Base-by-base conservation (phyloP, 192 early-diverging fungal species). In the Polychytrium aggregatum region DNA sequence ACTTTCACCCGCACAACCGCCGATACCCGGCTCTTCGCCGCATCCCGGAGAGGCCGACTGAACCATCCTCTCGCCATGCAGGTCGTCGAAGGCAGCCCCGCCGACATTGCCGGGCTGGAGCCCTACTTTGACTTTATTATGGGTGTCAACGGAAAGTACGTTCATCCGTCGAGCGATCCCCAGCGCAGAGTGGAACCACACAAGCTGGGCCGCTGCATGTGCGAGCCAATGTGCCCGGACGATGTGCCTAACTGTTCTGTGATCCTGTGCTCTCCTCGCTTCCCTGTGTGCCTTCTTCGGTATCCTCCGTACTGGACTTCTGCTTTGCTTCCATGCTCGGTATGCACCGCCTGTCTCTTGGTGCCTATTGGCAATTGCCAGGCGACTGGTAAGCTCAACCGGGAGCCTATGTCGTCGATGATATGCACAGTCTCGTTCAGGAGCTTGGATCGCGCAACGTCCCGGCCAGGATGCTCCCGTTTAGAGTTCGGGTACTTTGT, bases 81-180 rank as follows among this genome's bases (percentile, higher is more conserved):
- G 80, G 77, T 85, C 41, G 63, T 73, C 29, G 71, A 74, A 28
- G 68, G 72, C 50, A 83, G 84, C 2, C 83, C 84, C 14, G 79
- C 83, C 11, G 65, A 72, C 37, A 56, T 44, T 11, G 76, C 72
- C 45, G 83, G 83, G 16, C 68, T 86, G 28, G 70, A 80, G 22
- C 81, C 72, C 3, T 85, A 85, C 53, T 86, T 86, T 55, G 84
- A 86, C 54, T 86, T 77, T 44, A 79, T 86, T 46, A 62, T 79
- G 11, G 59, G 62, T 9, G 62, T 81, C 22, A 77, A 85, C 36
- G 82, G 78, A 17, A 50, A 63, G 30, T 45, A 57, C 21, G 55
- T 82, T 49, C 72, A 33, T 26, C 8, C 54, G 16, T 11, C 4
- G 7, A 11, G 13, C 39, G 11, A 14, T 39, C 20, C 10, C 9